Evolutionary conservation across 257 asterid genomes (phyloP).

Genomic region (Fraxinus anomala): DNA sequence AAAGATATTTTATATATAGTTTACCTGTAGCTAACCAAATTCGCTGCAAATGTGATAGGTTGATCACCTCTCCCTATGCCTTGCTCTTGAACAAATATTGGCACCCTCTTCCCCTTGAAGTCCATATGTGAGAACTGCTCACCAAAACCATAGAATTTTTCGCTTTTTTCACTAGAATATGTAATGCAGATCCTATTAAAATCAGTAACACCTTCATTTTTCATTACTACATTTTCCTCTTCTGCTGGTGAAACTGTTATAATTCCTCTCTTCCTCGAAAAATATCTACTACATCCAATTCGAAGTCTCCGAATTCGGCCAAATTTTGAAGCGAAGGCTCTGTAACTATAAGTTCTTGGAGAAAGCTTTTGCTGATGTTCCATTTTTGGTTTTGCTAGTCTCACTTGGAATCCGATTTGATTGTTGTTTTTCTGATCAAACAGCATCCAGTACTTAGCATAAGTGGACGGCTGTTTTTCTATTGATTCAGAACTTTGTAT

Average conservation of each 20-base stretch:
- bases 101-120: slow-evolving; percentile 81
- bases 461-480: slow-evolving; percentile 38
- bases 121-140: slow-evolving; percentile 94
- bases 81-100: slow-evolving; percentile 92
- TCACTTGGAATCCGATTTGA: slow-evolving; percentile 75
- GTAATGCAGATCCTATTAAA: slow-evolving; percentile 75
- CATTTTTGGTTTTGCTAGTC: slow-evolving; percentile 57
- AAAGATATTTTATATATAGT: neutral
- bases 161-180: slow-evolving; percentile 72
- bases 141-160: slow-evolving; percentile 83
- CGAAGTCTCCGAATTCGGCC: slow-evolving; percentile 48
- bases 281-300: slow-evolving; percentile 44
- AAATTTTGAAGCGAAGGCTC: slow-evolving; percentile 43
- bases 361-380: slow-evolving; percentile 43
- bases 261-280: slow-evolving; percentile 42
- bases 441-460: slow-evolving; percentile 73
- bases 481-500: slow-evolving; percentile 15
- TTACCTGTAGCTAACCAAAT: slow-evolving; percentile 93
- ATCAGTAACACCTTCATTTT: slow-evolving; percentile 34
- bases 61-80: slow-evolving; percentile 99
- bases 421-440: slow-evolving; percentile 68
- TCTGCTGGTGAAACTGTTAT: slow-evolving; percentile 50
- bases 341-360: slow-evolving; percentile 52
- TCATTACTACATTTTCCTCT: slow-evolving; percentile 55
- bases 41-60: slow-evolving; percentile 93